Base-by-base conservation (phyloP, 768 basidiomycete genomes). In the Agrocybe pediades region DNA sequence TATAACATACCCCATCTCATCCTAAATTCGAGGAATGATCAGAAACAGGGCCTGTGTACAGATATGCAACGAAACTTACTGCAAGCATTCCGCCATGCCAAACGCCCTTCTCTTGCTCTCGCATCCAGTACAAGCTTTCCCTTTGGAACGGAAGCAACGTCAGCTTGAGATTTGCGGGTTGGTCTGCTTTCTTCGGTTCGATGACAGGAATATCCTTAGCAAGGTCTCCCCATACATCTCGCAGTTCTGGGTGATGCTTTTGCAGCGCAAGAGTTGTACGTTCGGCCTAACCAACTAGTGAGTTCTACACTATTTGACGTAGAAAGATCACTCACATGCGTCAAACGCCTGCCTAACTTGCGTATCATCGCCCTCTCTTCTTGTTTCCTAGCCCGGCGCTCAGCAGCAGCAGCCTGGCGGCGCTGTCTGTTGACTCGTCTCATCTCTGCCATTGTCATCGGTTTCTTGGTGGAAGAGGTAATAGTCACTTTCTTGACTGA, bases 81-180 rank as follows among this genome's bases (percentile, higher is more conserved):
- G 95, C 93, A 49, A 98, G 77, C 84, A 98, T 87, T 4, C 96
- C 97, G 30, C 96, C 97, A 44, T 78, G 75, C 92, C 95, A 98
- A 2, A 84, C 71, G 6, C 90, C 81, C 49, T 86, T 74, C 68
- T 99, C 97, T 73, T 98, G 97, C 64, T 92, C 80, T 60, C 84
- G 82, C 93, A 99, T 96, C 97, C 97, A 99, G 63, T 77, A 87
- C 58, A 99, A 75, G 71, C 92, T 93, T 72, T 99, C 97, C 48
- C 83, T 84, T 68, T 99, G 97, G 81, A 98, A 99, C 1, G 95
- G 96, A 29, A 99, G 75, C 3, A 99, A 80, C 0, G 81, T 85
- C 46, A 92, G 80, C 67, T 93, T 96, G 55, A 98, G 74, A n/a
- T 85, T 86, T 2, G 72, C 74, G 2, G 97, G 95, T 53, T 95